Evolutionary conservation across 1,284 basidiomycete genomes (phyloP).

Genomic region (Trametes hirsuta): DNA sequence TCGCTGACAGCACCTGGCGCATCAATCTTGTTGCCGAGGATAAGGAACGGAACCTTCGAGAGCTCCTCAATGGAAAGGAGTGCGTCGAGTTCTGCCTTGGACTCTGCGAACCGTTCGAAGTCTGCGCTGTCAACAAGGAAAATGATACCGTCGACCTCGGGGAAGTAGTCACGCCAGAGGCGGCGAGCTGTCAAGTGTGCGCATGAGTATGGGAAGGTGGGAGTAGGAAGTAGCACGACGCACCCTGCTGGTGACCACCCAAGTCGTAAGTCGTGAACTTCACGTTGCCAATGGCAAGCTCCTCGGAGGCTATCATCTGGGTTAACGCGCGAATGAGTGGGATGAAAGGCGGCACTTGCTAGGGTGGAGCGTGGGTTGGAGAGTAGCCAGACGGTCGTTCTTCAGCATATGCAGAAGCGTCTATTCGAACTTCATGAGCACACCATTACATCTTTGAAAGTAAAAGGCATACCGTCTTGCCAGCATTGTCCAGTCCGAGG

Average conservation of each 20-base stretch:
- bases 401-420: constrained; percentile 99
- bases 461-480: constrained; percentile 84
- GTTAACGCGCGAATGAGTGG: constrained; percentile 1
- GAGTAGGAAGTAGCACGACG: constrained; percentile 29
- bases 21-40: constrained; percentile 99
- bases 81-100: constrained; percentile 96
- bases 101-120: constrained; percentile 94
- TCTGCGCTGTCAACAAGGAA: constrained; percentile 99
- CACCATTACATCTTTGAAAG: neutral
- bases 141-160: constrained; percentile 98
- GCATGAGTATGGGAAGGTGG: constrained; percentile 4
- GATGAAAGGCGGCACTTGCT: constrained; percentile 57
- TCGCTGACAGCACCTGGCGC: constrained; percentile 97
- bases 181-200: constrained; percentile 73
- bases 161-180: constrained; percentile 99
- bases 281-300: constrained; percentile 97
- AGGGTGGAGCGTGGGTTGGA: constrained; percentile 99
- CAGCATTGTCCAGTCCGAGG: constrained; percentile 98
- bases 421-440: constrained; percentile 46
- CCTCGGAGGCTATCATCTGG: constrained; percentile 85
- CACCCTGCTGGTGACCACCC: constrained; percentile 96
- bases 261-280: constrained; percentile 99
- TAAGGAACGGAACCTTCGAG: constrained; percentile 95
- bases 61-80: constrained; percentile 94
- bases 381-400: constrained; percentile 96